Base-by-base conservation (phyloP, 2,329 filamentous ascomycete genomes). In the Aspergillus ustus region DNA sequence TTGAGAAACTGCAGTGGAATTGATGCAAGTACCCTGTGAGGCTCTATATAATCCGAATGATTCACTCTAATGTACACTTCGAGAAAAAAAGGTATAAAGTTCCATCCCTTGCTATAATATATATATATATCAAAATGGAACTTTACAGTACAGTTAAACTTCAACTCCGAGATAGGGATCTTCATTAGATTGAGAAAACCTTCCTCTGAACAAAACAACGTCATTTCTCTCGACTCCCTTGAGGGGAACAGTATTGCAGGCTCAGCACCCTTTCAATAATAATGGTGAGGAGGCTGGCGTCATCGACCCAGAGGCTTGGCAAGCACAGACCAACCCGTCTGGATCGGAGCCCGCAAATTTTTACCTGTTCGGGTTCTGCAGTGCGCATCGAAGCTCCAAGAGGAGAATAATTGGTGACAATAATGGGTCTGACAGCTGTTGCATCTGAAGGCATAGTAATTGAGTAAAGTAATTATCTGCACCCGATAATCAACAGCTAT, bases 1-100 rank as follows among this genome's bases (percentile, higher is more conserved):
- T 64, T 7, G 61, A 66, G 17, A 57, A 29, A 31, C 50, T 65
- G 54, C 48, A 28, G 48, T 25, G 50, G 37, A n/a, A 54, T 25
- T 15, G 34, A 44, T 52, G 34, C 11, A 40, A 4, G 34, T 40
- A 40, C 34, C 34, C 34, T 40, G 11, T 40, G 34, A 40, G 15
- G 34, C 34, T 25, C 25, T 17, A 4, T 15, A 3, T 17, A 40
- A 13, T 13, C 34, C 15, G 15, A 3, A 5, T 11, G 15, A 40
- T 40, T 13, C 25, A 3, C 25, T 3, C 2, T 4, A 25, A 25
- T 25, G 6, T 25, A 25, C 25, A 25, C 25, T 5, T 5, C 25
- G 1, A 25, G 25, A 5, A 25, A 25, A 25, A 3, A 25, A 25
- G 13, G 15, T 40, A 40, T 40, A 40, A 15, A 15, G 13, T 40